Evolutionary conservation across 306 rosid genomes (phyloP), one percentile per base, ranked within the genome.

Genomic region (Glycine latifolia): DNA sequence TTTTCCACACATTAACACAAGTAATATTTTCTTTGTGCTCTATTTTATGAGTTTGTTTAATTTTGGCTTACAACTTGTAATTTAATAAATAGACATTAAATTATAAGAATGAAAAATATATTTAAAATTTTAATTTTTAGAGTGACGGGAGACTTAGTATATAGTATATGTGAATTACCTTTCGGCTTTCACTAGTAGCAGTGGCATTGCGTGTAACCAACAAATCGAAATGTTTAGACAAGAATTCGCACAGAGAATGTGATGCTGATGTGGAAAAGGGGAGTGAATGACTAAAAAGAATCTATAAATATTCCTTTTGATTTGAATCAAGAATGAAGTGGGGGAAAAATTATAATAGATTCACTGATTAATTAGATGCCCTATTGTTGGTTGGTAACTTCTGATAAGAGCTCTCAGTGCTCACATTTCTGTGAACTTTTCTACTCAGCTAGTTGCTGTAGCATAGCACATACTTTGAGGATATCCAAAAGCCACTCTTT

Each of bases 391-490:
- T 58, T 67, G 76, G 81, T 85, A 85, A 67, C 6, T 43, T 6
- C 10, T 65, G 48, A 73, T 65, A 47, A 70, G 93, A 39, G 87
- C 84, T 87, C 80, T 35, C 76, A 83, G 80, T 81, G 85, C 90
- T 89, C 85, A 73, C 81, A 43, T 55, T 75, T 84, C 41, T 54
- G 41, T 33, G 31, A 26, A 26, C 31, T 26, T 26, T 26, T 26
- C 31, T 71, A 12, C 44, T 12, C 8, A 61, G 17, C 69, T 62
- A 5, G 31, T 26, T 26, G 31, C 31, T 26, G 31, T 26, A 26
- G 31, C 31, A 26, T 26, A 26, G 41, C 41, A 37, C 41, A 37
- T 2, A 39, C 6, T 66, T 66, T 39, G 6, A 66, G 31, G 31
- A 66, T 66, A 31, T 39, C 50, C 50, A 39, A 39, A 66, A 39